Conservation (phyloP, 2,329 filamentous ascomycete genomes). For the Apiospora kogelbergensis region DNA sequence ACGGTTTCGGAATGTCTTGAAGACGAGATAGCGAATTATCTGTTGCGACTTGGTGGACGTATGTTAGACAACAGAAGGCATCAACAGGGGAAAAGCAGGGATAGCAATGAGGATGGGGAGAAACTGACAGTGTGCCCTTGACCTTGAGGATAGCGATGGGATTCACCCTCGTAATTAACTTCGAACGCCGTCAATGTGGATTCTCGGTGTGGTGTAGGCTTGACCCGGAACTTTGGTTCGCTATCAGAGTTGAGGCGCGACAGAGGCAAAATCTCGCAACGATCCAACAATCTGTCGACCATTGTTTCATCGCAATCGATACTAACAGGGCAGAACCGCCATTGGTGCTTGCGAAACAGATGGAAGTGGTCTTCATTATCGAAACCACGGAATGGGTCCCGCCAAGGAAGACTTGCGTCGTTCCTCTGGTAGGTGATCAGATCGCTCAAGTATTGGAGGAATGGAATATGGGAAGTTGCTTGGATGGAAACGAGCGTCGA, state of each 20-base stretch:
- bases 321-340: neutral
- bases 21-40: neutral
- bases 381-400: neutral
- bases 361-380: neutral
- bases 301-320: neutral
- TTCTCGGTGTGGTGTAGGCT: neutral
- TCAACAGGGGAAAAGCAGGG: neutral
- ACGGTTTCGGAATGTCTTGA: neutral
- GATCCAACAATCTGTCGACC: neutral
- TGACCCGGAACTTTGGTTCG: neutral
- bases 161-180: too few species aligned
- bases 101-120: neutral
- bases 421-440: neutral
- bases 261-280: neutral
- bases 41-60: neutral
- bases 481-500: neutral
- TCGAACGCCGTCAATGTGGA: neutral
- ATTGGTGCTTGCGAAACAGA: neutral
- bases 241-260: neutral
- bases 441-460: neutral
- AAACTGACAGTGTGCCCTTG: neutral
- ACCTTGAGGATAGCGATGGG: too few species aligned
- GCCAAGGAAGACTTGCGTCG: neutral
- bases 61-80: neutral
- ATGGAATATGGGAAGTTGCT: neutral